Percentiles rank a stretch among this genome's conserved stretches.
Conservation (phyloP, 345 rosid genomes). For the Heritiera littoralis region DNA sequence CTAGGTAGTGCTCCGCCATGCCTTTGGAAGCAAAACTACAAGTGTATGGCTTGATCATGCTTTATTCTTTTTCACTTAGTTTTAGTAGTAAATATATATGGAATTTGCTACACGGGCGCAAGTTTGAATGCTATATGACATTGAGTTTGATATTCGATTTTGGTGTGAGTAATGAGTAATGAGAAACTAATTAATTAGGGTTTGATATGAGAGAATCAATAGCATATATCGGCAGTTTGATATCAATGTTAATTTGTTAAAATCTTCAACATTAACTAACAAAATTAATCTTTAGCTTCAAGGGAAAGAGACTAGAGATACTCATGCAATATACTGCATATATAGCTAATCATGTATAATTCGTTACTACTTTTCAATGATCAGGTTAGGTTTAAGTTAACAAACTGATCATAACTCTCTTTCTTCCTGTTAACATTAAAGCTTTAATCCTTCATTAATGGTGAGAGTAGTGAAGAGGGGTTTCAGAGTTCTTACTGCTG, state of each 20-base stretch:
- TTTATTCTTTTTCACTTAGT: constrained; percentile 15
- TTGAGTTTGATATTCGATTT: constrained; percentile 26
- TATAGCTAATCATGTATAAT: too few relatives aligned
- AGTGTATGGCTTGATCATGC: constrained; percentile 32
- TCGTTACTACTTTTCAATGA: not conserved
- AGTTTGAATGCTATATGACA: constrained; percentile 31
- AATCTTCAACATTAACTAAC: not conserved
- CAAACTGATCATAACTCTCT: not conserved
- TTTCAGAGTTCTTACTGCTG: not conserved
- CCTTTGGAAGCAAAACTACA: constrained; percentile 33
- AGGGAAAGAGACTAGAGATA: not conserved
- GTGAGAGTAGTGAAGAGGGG: not conserved
- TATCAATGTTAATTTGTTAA: not conserved
- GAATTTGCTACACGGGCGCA: constrained; percentile 24
- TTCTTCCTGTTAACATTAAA: not conserved
- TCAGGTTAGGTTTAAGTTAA: not conserved
- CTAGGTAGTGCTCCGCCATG: constrained; percentile 29
- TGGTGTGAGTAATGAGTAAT: constrained; percentile 23
- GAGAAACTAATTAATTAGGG: constrained; percentile 26
- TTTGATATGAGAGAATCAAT: constrained; percentile 25
- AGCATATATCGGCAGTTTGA: not conserved
- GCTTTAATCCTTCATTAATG: not conserved
- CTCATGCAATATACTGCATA: not conserved
- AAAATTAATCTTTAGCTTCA: not conserved
- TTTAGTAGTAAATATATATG: constrained; percentile 13